Evolutionary conservation across 805 yeast species (phyloP), one percentile per base, ranked within the genome.

Genomic region (Kodamaea nitidulidarum): DNA sequence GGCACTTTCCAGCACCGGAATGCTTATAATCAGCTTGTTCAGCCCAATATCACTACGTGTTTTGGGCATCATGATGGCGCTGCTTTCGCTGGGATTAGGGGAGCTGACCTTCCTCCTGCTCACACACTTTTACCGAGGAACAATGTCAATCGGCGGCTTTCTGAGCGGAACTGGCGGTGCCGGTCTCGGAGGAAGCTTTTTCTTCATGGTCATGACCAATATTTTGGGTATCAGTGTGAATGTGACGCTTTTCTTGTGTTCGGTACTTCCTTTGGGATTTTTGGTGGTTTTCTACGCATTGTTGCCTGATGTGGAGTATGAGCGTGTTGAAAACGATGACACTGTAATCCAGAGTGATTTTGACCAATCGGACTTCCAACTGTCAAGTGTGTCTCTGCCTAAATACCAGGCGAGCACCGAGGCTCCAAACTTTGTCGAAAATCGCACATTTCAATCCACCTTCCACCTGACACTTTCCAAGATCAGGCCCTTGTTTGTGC

Each of bases 151-250:
- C 33, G 78, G 81, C 36, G 97, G 95, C 0, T 91, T 95, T 78
- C 84, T 95, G 15, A 76, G 88, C 6, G 98, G 98, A 1, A 91
- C 98, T 0, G 98, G 98, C 3, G 95, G 88, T 14, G 98, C 98
- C 1, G 98, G 98, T 0, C 58, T 91, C 4, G 73, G 77, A 14
- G 98, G 98, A 0, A 78, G 90, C 40, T 85, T 84, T 38, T 54
- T 75, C 10, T 90, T 77, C 53, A 52, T 91, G 72, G 48, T 83
- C 1, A 44, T 86, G 50, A 91, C 97, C 0, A 82, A 91, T 1
- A 63, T 88, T 53, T 35, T 85, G 15, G 70, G 76, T 1, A 42
- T 87, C 1, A 60, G 75, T 5, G 80, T 85, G 0, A 67, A 67
- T 43, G 41, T 67, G 1, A 67, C 86, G 0, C 65, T 91, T 28